Conservation (phyloP, 2,329 filamentous ascomycete genomes). For the Apiospora arundinis region DNA sequence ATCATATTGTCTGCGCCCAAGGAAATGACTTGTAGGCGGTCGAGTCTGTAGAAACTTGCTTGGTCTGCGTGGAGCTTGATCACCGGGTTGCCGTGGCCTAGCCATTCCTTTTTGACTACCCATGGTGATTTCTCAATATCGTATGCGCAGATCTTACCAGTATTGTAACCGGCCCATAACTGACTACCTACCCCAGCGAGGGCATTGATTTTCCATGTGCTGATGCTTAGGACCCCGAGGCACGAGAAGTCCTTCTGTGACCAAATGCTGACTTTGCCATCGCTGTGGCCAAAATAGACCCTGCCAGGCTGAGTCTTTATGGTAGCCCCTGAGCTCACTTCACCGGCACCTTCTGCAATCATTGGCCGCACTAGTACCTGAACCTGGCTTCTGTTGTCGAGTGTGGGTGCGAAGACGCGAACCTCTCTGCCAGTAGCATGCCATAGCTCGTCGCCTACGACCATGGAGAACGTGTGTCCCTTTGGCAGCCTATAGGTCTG, state of each 20-base stretch:
- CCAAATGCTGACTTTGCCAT: constrained; percentile 96
- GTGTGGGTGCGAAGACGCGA: constrained; percentile 78
- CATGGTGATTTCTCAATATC: constrained; percentile 84
- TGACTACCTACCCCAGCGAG: constrained; percentile 80
- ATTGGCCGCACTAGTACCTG: constrained; percentile 77
- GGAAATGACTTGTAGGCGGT: constrained; percentile 83
- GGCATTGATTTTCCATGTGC: constrained; percentile 93
- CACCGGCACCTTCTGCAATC: constrained; percentile 74
- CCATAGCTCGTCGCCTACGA: constrained; percentile 87
- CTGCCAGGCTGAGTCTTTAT: constrained; percentile 77
- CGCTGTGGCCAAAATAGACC: constrained; percentile 88
- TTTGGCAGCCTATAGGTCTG: constrained; percentile 80
- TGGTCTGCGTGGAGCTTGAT: constrained; percentile 78
- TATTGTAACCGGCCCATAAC: constrained; percentile 95
- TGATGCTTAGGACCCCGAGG: constrained; percentile 82
- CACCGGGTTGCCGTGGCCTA: constrained; percentile 84
- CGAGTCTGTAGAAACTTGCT: constrained; percentile 84
- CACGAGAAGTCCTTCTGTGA: constrained; percentile 78
- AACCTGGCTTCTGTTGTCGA: constrained; percentile 72
- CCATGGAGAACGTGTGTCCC: constrained; percentile 86
- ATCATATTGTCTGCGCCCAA: constrained; percentile 87
- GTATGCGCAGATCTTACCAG: constrained; percentile 91
- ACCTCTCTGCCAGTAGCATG: constrained; percentile 87
- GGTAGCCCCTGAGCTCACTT: constrained; percentile 83
- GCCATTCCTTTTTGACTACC: constrained; percentile 93